Base-by-base conservation (phyloP, 1,284 basidiomycete genomes). In the Ganoderma resinaceum region DNA sequence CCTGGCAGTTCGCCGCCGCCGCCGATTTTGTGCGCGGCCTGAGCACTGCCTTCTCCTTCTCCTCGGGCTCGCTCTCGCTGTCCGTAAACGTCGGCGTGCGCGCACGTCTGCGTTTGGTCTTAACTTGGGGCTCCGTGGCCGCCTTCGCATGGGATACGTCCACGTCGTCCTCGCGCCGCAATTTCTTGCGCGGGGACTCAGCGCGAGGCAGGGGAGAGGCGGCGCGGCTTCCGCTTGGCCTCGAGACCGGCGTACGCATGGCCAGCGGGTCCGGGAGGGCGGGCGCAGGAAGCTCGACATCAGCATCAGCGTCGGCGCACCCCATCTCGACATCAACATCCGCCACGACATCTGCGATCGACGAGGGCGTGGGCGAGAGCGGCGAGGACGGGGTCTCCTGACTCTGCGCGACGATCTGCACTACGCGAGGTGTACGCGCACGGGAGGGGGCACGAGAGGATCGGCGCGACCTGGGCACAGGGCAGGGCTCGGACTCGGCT, bases 361-460 rank as follows among this genome's bases (percentile, higher is more conserved):
- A 65, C 11, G 63, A 65, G 26, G 72, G 72, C 1, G 72, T 61
- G 4, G 72, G 68, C 2, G 72, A 73, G 20, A 73, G 67, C 26
- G 72, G 72, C 0, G 72, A 73, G 0, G 72, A 73, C 1, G 64
- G 72, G n/a, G 61, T 58, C 26, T 70, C 72, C 26, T 66, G 62
- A 16, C 31, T 14, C 1, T 16, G 23, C n/a, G n/a, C n/a, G n/a
- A n/a, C n/a, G 29, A 7, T 29, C 46, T 37, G 33, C 33, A 7
- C 37, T 18, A 4, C 42, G 37, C 2, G 68, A 62, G 29, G 71
- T 53, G 61, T 49, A 18, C 9, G 64, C 62, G 61, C 69, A 55
- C 60, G 69, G 3, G 65, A 53, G 14, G 55, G 46, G 8, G 65
- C 46, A 18, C 33, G 38, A 12, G 67, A 68, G 23, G 46, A 31